Conservation (phyloP, 2,329 filamentous ascomycete genomes). For the Penicillium sp. region DNA sequence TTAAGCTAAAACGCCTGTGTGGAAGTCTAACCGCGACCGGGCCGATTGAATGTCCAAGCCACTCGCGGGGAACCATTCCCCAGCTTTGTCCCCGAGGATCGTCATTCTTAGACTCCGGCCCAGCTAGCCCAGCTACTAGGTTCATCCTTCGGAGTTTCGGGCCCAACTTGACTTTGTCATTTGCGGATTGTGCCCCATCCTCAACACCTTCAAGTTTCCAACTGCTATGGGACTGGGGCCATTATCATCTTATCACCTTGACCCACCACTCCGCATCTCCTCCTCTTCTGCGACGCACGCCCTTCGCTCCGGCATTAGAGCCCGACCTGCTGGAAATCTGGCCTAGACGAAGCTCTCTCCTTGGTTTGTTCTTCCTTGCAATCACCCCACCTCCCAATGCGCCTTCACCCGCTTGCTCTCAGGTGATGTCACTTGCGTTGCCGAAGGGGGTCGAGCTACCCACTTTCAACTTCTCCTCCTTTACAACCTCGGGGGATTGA, state of each 20-base stretch:
- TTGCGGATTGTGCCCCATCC: not conserved
- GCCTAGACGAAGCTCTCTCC: not conserved
- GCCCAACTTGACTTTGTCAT: not conserved
- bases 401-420: not conserved
- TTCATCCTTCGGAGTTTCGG: too few species aligned
- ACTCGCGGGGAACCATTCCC: not conserved
- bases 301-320: constrained; percentile 7
- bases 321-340: not conserved
- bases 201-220: too few species aligned
- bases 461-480: not conserved
- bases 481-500: not conserved
- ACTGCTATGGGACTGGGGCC: not conserved
- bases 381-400: not conserved
- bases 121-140: too few species aligned
- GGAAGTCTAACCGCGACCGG: not conserved
- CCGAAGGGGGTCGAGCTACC: constrained; percentile 11
- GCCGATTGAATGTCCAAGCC: not conserved
- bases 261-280: constrained; percentile 4
- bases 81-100: not conserved
- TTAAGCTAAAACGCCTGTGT: too few species aligned
- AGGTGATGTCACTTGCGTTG: constrained; percentile 26
- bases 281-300: constrained; percentile 4
- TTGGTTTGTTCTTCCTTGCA: not conserved
- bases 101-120: not conserved
- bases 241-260: constrained; percentile 16